Evolutionary conservation across 257 asterid genomes (phyloP), one percentile per base, ranked within the genome.

Genomic region (Leptodermis oblonga): DNA sequence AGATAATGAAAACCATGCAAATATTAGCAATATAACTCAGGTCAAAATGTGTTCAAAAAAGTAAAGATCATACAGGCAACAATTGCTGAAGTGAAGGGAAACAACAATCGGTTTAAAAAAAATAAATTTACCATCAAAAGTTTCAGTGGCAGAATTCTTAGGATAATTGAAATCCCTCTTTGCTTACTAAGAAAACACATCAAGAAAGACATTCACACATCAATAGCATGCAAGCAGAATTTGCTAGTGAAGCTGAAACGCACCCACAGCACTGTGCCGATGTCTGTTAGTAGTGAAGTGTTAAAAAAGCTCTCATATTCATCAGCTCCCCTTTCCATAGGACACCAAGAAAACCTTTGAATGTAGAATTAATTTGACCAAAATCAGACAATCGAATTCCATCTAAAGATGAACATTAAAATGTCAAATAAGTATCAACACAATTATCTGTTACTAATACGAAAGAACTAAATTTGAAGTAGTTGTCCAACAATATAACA

Each of bases 121-220:
- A 72, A 67, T 64, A 11, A 55, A 26, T 12, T 80, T 83, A 92
- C 98, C 98, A 39, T 97, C 92, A 83, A 92, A 92, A 45, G 98
- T 95, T 59, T 97, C 98, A 20, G 90, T 81, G 28, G 87, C 74
- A 52, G 98, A 95, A 82, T 84, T 92, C 77, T 92, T 97, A 63
- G 92, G 93, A 84, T 85, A 96, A 53, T 86, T 86, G 70, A 92
- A 81, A 69, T 92, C 98, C 79, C 98, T 92, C 82, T 79, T 85
- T 43, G 97, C 97, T 97, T 92, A 85, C 70, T 74, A n/a, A 45
- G n/a, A 52, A 70, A 67, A 59, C 61, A 61, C 58, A 78, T 36
- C 14, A 73, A 22, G 31, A 22, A 49, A 59, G n/a, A 45, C 2
- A 4, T 39, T 23, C n/a, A n/a, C n/a, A 26, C 18, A 28, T 56